Evolutionary conservation across 1,284 basidiomycete species (phyloP).

Genomic region (Peniophora sp.): DNA sequence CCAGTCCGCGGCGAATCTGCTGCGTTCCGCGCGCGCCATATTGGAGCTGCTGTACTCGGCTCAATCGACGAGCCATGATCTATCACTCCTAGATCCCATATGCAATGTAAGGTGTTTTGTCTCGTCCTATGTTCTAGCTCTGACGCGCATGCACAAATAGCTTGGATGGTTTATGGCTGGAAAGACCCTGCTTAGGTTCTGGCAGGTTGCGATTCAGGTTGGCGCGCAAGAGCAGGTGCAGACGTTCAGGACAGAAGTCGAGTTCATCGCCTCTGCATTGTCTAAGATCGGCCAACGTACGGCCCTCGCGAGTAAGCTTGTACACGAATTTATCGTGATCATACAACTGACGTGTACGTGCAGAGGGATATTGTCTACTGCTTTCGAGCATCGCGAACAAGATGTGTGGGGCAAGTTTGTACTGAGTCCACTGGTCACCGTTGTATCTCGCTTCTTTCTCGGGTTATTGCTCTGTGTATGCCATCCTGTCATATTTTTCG

Average conservation of each 20-base stretch:
- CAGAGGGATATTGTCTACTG: constrained; percentile 55
- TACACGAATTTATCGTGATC: too few species aligned
- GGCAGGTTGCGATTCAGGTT: constrained; percentile 48
- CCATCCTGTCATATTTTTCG: too few species aligned
- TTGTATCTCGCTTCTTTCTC: too few species aligned
- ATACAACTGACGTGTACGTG: constrained; percentile 1
- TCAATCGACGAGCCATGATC: constrained; percentile 64
- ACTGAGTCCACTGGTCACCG: too few species aligned
- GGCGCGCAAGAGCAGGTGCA: constrained; percentile 43
- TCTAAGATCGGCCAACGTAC: constrained; percentile 53
- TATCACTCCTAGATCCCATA: constrained; percentile 56
- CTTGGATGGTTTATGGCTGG: constrained; percentile 65
- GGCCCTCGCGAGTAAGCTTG: constrained; percentile 50
- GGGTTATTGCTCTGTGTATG: too few species aligned
- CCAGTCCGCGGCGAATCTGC: constrained; percentile 56
- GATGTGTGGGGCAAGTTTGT: constrained; percentile 16
- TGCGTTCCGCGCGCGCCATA: constrained; percentile 55
- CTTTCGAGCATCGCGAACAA: constrained; percentile 36
- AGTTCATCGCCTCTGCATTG: constrained; percentile 51
- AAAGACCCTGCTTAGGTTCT: constrained; percentile 55
- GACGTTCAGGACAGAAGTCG: constrained; percentile 51
- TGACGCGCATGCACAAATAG: constrained; percentile 22
- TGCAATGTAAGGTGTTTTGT: constrained; percentile 35
- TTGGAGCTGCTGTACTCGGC: constrained; percentile 61
- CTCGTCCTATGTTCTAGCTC: constrained; percentile 7